These are phyloP conservation scores for Hemisphaericaspora xylofermentans DNA, from an alignment of 1,139 yeast species.

Conservation along the genomic window DNA sequence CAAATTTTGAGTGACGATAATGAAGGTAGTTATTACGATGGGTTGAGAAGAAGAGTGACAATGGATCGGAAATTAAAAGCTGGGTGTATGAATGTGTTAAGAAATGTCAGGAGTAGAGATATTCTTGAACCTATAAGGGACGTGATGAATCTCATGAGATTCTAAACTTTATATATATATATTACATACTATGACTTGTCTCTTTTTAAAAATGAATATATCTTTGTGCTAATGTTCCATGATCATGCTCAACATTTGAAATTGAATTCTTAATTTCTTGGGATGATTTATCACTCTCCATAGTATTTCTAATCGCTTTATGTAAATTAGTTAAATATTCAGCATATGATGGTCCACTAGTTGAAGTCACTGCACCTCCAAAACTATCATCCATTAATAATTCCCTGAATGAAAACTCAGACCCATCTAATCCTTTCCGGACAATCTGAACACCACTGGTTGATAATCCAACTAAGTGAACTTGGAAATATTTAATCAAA, in stretches of 20 bases:
- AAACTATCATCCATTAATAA: constrained; percentile 69
- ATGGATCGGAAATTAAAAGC: constrained; percentile 17
- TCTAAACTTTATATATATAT: constrained; percentile 8
- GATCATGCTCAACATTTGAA: constrained; percentile 24
- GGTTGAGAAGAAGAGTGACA: constrained; percentile 11
- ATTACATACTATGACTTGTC: neutral
- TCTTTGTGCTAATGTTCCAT: constrained; percentile 40
- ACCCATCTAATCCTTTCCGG: constrained; percentile 64
- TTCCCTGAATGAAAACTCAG: constrained; percentile 57
- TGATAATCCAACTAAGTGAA: constrained; percentile 34
- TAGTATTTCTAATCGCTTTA: constrained; percentile 53
- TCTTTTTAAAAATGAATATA: constrained; percentile 33
- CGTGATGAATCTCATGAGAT: constrained; percentile 19
- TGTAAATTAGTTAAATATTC: constrained; percentile 66
- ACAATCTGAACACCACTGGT: constrained; percentile 54
- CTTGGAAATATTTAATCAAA: constrained; percentile 52
- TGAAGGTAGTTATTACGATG: too few relatives aligned
- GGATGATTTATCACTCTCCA: constrained; percentile 46
- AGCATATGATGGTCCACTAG: constrained; percentile 52
- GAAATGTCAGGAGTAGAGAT: constrained; percentile 16
- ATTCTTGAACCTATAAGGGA: constrained; percentile 21
- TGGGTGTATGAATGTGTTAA: constrained; percentile 18
- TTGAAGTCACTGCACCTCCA: constrained; percentile 26
- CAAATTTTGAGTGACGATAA: too few relatives aligned
- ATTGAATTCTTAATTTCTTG: constrained; percentile 34